phyloP scores from a whole-genome alignment of 2,329 filamentous ascomycete species.

The Decorospora gaudefroyi region DNA sequence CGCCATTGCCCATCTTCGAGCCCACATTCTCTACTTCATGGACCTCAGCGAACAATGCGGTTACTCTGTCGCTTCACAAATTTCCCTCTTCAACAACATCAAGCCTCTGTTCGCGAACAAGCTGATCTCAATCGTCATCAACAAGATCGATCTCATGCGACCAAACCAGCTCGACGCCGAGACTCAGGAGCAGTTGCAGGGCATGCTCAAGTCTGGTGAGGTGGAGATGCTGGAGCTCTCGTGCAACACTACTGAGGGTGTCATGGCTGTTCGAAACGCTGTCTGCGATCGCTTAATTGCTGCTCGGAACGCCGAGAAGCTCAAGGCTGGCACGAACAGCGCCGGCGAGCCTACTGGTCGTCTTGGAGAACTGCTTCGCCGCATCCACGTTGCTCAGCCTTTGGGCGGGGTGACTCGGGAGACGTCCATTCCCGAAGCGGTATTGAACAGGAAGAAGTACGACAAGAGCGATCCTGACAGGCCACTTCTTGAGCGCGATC shows the following conservation, averaged over 20 bases:
- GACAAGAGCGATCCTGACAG: constrained; percentile 88
- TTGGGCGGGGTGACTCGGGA: constrained; percentile 78
- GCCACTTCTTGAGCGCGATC: constrained; percentile 77
- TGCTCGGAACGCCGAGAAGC: constrained; percentile 90
- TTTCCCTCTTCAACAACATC: constrained; percentile 89
- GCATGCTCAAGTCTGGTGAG: constrained; percentile 81
- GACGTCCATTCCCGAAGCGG: constrained; percentile 84
- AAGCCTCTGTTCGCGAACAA: constrained; percentile 98
- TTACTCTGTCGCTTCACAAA: constrained; percentile 89
- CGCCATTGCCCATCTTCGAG: constrained; percentile 93
- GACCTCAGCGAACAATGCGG: constrained; percentile 96
- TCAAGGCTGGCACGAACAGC: constrained; percentile 83
- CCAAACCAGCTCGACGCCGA: constrained; percentile 85
- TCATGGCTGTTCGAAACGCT: constrained; percentile 92
- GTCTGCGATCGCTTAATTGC: constrained; percentile 92
- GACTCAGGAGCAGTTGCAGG: constrained; percentile 75
- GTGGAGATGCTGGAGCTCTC: constrained; percentile 92
- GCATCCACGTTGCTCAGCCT: constrained; percentile 96
- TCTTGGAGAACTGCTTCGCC: constrained; percentile 84
- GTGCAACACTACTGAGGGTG: constrained; percentile 91
- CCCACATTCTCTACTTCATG: constrained; percentile 97
- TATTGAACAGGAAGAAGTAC: constrained; percentile 82
- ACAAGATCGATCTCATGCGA: constrained; percentile 93
- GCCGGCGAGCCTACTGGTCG: constrained; percentile 76
- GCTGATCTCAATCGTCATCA: constrained; percentile 93